Base-by-base conservation (phyloP, 257 asterid species). In the Przewalskia tangutica region DNA sequence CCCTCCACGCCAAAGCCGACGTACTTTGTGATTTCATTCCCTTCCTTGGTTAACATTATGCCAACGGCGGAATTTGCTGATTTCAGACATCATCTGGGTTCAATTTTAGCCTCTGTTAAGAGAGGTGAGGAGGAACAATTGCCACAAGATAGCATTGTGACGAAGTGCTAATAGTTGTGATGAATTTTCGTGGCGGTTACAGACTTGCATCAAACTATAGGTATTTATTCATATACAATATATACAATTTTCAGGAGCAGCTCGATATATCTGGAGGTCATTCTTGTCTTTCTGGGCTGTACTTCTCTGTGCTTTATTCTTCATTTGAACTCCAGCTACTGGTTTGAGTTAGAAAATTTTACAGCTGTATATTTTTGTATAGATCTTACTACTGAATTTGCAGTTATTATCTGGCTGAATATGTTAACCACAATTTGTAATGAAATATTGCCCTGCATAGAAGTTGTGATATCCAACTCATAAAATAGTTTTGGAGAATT, bases 1-100 rank as follows among this genome's bases (percentile, higher is more conserved):
- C 86, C 97, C 81, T 93, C 98, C 6, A 91, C 98, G 3, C 98
- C 98, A 23, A 95, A 91, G 85, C 99, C 99, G 1, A 95, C 95
- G 68, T 95, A 71, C 83, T 96, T 94, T 77, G 93, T 91, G 88
- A 80, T 86, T 56, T 87, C 91, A 77, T 87, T 92, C 59, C 84
- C 90, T 55, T 82, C 91, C 40, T 58, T 66, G 67, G 81, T 64
- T 56, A 84, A 86, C 56, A 75, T 46, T 34, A 77, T 77, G 81
- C 87, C 88, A 17, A 79, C 48, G 66, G 77, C 18, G 83, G 86
- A 91, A 59, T 82, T 89, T 8, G 81, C 89, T 23, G 88, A 85
- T 70, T 66, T 85, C n/a, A 85, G 83, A 80, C 85, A 50, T 87
- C 83, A 75, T 76, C 79, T 91, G 56, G 85, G 89, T 85, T 91